These are phyloP conservation scores for Pisolithus tinctorius DNA, from an alignment of 768 basidiomycete species.

Conservation along the genomic window DNA sequence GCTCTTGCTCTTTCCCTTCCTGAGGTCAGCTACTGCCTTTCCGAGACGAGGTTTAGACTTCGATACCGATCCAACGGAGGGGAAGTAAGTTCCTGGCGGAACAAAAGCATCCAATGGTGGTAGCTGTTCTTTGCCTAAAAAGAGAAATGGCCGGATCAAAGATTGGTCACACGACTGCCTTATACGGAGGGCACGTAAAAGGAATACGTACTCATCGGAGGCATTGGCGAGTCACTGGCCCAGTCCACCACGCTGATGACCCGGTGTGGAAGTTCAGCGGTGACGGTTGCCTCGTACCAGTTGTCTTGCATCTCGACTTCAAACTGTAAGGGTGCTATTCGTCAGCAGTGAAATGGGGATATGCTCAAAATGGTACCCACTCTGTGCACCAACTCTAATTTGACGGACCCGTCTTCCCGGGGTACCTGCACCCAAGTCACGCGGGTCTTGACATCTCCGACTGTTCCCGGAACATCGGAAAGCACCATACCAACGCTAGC, in stretches of 20 bases:
- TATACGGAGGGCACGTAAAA: not conserved
- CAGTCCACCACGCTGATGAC: conserved; percentile 91
- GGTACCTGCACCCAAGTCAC: conserved; percentile 83
- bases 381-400: conserved; percentile 62
- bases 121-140: conserved; percentile 20
- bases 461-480: conserved; percentile 58
- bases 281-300: conserved; percentile 91
- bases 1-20: conserved; percentile 11
- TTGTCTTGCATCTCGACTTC: conserved; percentile 93
- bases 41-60: conserved; percentile 9
- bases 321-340: conserved; percentile 37
- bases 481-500: conserved; percentile 29
- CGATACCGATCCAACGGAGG: conserved; percentile 4
- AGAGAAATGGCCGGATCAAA: conserved; percentile 17
- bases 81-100: conserved; percentile 13
- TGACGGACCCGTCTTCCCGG: conserved; percentile 45
- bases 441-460: conserved; percentile 74
- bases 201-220: not conserved
- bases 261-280: conserved; percentile 63
- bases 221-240: conserved; percentile 72
- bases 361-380: conserved; percentile 10
- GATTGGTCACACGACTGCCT: not conserved
- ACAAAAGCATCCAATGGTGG: conserved; percentile 23
- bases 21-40: conserved; percentile 4
- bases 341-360: not conserved